A percentile compares a stretch with the other conserved stretches of the same genome.
Evolutionary conservation across 2,329 filamentous ascomycete species (phyloP).

Genomic region (Apiospora koreana): DNA sequence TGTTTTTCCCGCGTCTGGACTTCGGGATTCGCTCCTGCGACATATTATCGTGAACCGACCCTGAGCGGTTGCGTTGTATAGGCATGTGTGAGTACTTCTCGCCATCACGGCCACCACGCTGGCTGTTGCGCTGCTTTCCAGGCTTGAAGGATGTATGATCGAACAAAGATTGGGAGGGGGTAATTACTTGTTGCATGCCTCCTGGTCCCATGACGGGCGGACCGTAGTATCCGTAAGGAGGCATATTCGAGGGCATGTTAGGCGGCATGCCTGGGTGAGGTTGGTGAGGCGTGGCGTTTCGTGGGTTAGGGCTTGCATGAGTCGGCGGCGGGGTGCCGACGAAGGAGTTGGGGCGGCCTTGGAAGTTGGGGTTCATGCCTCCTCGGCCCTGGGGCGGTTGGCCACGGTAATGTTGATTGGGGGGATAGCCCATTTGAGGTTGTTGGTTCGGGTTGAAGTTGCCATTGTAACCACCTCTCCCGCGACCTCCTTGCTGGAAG

Average conservation of each 20-base stretch:
- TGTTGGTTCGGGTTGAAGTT: slow-evolving; percentile 37
- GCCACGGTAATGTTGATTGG: slow-evolving; percentile 39
- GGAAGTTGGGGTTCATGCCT: slow-evolving; percentile 46
- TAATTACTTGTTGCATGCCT: slow-evolving; percentile 62
- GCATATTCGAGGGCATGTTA: slow-evolving; percentile 52
- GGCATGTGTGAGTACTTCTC: slow-evolving; percentile 45
- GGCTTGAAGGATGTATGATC: slow-evolving; percentile 40
- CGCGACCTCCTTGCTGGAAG: slow-evolving; percentile 51
- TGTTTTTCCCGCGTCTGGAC: slow-evolving; percentile 42
- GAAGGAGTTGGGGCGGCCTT: slow-evolving; percentile 42
- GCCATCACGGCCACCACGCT: slow-evolving; percentile 41
- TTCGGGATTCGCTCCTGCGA: slow-evolving; percentile 37
- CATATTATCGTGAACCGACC: slow-evolving; percentile 36
- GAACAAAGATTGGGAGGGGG: slow-evolving; percentile 41
- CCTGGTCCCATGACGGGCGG: slow-evolving; percentile 60
- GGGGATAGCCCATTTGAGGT: slow-evolving; percentile 46
- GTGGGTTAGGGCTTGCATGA: slow-evolving; percentile 45
- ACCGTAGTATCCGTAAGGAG: slow-evolving; percentile 61
- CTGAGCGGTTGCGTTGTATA: slow-evolving; percentile 31
- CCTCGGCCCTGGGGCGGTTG: slow-evolving; percentile 51
- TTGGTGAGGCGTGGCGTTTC: slow-evolving; percentile 58
- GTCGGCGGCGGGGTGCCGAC: slow-evolving; percentile 47
- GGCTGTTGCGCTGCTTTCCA: slow-evolving; percentile 43
- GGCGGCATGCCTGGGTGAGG: slow-evolving; percentile 43
- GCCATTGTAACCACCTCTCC: slow-evolving; percentile 48